Percentiles rank a stretch among this genome's conserved stretches.
These are phyloP conservation scores for Kitagawia praeruptora DNA, from an alignment of 129 eudicot genomes.

Conservation along the genomic window DNA sequence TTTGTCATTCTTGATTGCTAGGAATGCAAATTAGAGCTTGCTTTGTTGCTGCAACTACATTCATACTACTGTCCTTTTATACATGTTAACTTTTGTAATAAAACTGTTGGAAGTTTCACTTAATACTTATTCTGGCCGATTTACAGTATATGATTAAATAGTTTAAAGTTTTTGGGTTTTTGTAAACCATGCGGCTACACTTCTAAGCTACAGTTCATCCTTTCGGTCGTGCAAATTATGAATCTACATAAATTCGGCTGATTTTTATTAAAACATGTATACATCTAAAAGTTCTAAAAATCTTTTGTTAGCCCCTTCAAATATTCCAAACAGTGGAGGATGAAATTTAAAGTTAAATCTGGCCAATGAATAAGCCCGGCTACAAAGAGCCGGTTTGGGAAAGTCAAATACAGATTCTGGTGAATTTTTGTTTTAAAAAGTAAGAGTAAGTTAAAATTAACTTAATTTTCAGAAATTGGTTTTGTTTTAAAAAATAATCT, in stretches of 20 bases:
- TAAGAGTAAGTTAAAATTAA: too few species aligned
- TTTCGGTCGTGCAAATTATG: too few species aligned
- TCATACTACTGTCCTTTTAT: not conserved
- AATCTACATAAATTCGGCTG: too few species aligned
- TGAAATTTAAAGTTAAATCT: not conserved
- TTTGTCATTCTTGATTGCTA: not conserved
- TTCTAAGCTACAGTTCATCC: not conserved
- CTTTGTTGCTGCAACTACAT: not conserved
- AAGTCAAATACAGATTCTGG: too few species aligned
- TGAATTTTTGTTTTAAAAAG: too few species aligned
- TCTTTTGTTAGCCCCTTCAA: not conserved
- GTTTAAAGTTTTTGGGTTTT: not conserved
- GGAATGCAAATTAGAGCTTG: not conserved
- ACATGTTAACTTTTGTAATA: not conserved
- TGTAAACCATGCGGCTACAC: too few species aligned
- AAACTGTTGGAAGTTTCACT: not conserved
- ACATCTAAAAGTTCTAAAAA: not conserved
- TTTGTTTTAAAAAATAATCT: too few species aligned
- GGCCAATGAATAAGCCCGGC: too few species aligned
- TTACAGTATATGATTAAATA: not conserved
- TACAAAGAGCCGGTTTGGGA: too few species aligned
- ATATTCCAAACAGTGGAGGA: not conserved
- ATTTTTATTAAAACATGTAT: too few species aligned
- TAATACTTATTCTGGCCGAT: not conserved
- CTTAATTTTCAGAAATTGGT: too few species aligned